Percentiles rank a stretch among this genome's conserved stretches.
phyloP scores from a whole-genome alignment of 2,329 filamentous ascomycete species.

The Penicillium italicum region DNA sequence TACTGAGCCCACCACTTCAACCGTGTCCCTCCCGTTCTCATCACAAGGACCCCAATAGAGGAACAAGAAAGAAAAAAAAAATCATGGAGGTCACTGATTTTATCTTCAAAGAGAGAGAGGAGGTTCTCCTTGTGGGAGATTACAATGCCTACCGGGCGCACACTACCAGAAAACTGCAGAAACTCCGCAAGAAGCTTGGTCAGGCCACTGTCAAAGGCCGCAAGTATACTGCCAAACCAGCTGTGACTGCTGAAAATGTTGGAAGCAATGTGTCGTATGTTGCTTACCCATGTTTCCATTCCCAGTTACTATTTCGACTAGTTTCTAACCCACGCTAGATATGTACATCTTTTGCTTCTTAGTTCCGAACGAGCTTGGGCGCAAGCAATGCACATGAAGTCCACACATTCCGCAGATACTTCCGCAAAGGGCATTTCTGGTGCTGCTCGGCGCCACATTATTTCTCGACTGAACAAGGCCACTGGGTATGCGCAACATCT shows the following conservation, averaged over 20 bases:
- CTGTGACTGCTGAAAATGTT: constrained; percentile 72
- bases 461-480: constrained; percentile 81
- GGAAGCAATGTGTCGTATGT: constrained; percentile 70
- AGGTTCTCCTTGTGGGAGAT: constrained; percentile 82
- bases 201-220: constrained; percentile 79
- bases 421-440: constrained; percentile 69
- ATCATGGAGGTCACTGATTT: constrained; percentile 87
- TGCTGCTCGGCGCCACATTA: constrained; percentile 78
- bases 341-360: constrained; percentile 73
- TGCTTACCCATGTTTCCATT: background rate
- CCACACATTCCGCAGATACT: constrained; percentile 71
- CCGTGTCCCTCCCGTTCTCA: constrained; percentile 13
- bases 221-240: constrained; percentile 72
- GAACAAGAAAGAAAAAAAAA: background rate
- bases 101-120: constrained; percentile 72
- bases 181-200: constrained; percentile 78
- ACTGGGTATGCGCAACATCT: constrained; percentile 66
- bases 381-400: constrained; percentile 91
- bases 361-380: constrained; percentile 91
- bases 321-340: constrained; percentile 49
- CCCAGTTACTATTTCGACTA: constrained; percentile 6
- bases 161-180: constrained; percentile 75
- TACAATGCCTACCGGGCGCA: constrained; percentile 80
- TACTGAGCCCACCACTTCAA: constrained; percentile 22
- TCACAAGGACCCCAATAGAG: background rate